Percentiles rank a stretch among this genome's conserved stretches.
These are phyloP conservation scores for Boletus rubescentipes DNA, from an alignment of 768 basidiomycete species.

Conservation along the genomic window DNA sequence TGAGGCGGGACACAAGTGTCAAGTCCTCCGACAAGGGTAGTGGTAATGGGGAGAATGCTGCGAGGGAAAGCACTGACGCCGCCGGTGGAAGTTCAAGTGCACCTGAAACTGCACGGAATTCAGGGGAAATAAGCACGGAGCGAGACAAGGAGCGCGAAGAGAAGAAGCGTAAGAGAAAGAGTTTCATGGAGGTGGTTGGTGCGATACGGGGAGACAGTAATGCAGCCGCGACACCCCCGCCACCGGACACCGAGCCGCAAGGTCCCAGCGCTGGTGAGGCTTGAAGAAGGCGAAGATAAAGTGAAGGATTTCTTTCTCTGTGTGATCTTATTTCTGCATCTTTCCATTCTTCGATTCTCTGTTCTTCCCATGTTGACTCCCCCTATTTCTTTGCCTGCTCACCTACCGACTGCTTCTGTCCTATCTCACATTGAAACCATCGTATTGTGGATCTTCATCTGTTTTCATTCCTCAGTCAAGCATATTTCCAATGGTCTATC, in stretches of 20 bases:
- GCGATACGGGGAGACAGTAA: slow-evolving; percentile 27
- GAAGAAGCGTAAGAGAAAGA: slow-evolving; percentile 64
- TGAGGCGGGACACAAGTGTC: slow-evolving; percentile 31
- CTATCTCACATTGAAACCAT: slow-evolving; percentile 12
- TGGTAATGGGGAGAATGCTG: slow-evolving; percentile 22
- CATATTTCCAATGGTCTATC: slow-evolving; percentile 13
- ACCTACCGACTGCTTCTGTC: slow-evolving; percentile 9
- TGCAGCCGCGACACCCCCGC: slow-evolving; percentile 37
- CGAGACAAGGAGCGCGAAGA: slow-evolving; percentile 52
- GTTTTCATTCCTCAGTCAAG: slow-evolving; percentile 8
- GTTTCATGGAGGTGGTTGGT: slow-evolving; percentile 43
- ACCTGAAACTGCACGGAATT: slow-evolving; percentile 41
- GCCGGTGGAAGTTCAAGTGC: slow-evolving; percentile 30
- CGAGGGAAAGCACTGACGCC: slow-evolving; percentile 19
- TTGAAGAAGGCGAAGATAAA: slow-evolving; percentile 10
- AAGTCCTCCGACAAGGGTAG: slow-evolving; percentile 43
- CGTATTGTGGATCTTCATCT: slow-evolving; percentile 15
- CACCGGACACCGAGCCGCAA: slow-evolving; percentile 16
- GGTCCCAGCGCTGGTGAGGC: slow-evolving; percentile 5
- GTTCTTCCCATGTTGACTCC: background rate
- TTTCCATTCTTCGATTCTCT: slow-evolving; percentile 7
- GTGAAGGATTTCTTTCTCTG: background rate
- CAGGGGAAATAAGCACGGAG: slow-evolving; percentile 52
- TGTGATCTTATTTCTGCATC: slow-evolving; percentile 9
- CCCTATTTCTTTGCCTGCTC: slow-evolving; percentile 2